phyloP scores from a whole-genome alignment of 768 basidiomycete genomes.

The Trametes punicea region DNA sequence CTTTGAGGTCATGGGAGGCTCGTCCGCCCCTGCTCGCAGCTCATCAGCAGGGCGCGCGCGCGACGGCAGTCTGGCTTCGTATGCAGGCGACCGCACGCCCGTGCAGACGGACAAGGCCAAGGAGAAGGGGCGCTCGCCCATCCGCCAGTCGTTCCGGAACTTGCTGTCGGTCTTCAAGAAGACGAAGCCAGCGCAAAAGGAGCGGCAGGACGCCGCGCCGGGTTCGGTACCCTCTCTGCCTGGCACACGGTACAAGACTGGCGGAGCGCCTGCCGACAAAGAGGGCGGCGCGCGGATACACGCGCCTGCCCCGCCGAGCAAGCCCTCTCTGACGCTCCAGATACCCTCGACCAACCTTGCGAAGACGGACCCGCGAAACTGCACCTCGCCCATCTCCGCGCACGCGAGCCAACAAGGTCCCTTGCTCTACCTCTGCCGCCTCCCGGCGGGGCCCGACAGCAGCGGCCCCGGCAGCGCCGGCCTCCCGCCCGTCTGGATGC shows the following conservation, averaged over 20 bases:
- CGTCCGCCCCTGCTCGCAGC: conserved; percentile 15
- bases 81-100: no score
- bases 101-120: conserved; percentile 31
- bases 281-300: neutral
- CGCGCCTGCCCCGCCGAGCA: neutral
- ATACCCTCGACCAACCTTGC: neutral
- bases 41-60: no score
- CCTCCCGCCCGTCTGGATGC: conserved; percentile 46
- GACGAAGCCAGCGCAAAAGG: conserved; percentile 25
- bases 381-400: conserved; percentile 23
- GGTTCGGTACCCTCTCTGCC: neutral
- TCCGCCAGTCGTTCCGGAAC: conserved; percentile 63
- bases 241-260: conserved; percentile 2
- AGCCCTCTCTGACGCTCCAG: conserved; percentile 9
- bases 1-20: conserved; percentile 44
- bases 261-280: neutral
- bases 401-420: conserved; percentile 32
- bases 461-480: neutral
- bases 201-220: neutral
- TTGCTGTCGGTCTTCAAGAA: conserved; percentile 62
- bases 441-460: conserved; percentile 24
- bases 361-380: conserved; percentile 19
- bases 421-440: conserved; percentile 46
- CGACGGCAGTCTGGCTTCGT: no score
- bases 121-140: conserved; percentile 48